Conservation (phyloP, 2,329 filamentous ascomycete genomes). For the Fusarium ambrosium region DNA sequence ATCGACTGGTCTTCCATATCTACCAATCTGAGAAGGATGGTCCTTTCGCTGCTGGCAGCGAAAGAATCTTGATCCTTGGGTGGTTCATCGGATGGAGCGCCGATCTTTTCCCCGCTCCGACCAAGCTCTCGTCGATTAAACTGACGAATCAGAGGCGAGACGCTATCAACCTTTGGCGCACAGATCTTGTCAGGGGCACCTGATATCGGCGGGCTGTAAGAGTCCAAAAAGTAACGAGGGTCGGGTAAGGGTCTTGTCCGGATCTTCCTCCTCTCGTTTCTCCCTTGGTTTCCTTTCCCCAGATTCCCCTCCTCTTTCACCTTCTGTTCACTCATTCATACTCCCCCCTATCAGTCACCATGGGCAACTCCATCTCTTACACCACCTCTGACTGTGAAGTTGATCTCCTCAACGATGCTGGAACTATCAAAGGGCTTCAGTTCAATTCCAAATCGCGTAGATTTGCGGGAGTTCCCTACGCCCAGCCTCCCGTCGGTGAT, state of each 20-base stretch:
- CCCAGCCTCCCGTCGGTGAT: slow-evolving; percentile 53
- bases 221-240: neutral
- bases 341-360: neutral
- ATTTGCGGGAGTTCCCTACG: slow-evolving; percentile 56
- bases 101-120: slow-evolving; percentile 1
- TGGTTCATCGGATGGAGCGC: neutral
- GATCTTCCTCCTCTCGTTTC: neutral
- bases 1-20: neutral
- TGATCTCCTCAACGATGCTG: slow-evolving; percentile 6
- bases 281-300: neutral
- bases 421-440: slow-evolving; percentile 50
- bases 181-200: neutral
- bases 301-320: neutral
- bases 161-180: neutral
- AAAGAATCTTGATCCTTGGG: neutral
- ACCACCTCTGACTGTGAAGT: slow-evolving; percentile 11
- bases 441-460: slow-evolving; percentile 52
- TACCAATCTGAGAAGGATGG: neutral
- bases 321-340: neutral
- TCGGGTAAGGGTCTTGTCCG: neutral
- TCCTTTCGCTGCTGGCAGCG: neutral
- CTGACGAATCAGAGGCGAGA: slow-evolving; percentile 15
- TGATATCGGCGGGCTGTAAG: neutral
- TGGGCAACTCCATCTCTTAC: slow-evolving; percentile 31
- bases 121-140: slow-evolving; percentile 25